Evolutionary conservation across 768 basidiomycete species (phyloP), one percentile per base, ranked within the genome.

Genomic region (Leucocoprinus sp.): DNA sequence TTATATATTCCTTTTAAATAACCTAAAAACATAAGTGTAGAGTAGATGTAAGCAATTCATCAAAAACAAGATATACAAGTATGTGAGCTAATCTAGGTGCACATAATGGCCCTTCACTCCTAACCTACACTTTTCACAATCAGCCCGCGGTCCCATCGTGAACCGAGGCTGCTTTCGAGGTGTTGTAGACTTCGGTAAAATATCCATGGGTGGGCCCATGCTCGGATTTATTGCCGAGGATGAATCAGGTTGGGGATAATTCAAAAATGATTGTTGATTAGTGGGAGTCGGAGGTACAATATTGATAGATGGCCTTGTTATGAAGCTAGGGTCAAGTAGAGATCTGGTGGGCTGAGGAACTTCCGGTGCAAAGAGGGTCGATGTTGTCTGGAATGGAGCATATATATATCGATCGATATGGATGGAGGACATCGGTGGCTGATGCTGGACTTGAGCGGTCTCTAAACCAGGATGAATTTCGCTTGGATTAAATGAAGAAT

Each of bases 101-200:
- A 79, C 75, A 63, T 73, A 84, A 55, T 87, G 84, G 2, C 85
- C 85, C 56, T 79, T 80, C 1, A 83, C 72, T 4, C 78, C 72
- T 54, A 74, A 60, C 35, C 71, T 67, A 59, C 83, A 85, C 49
- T 82, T 83, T 39, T 78, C 63, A 54, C 82, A 84, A 55, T 81
- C 83, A 2, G 73, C 65, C 8, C 82, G 73, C 3, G 82, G 83
- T 22, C 82, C 82, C 82, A 84, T 84, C 45, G 75, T 78, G 49
- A 83, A 71, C 3, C 76, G 68, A 31, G 31, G 31, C 50, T 71
- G 75, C 71, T 48, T 66, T 31, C 24, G 61, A 2, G 60, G 49
- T 7, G 60, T 50, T 6, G 51, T 22, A 21, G 50, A 33, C 22
- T 42, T 38, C 36, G 51, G 22, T 15, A 39, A 33, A 19, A 36